Base-by-base conservation (phyloP, 768 basidiomycete genomes). In the Tulasnella sp. region DNA sequence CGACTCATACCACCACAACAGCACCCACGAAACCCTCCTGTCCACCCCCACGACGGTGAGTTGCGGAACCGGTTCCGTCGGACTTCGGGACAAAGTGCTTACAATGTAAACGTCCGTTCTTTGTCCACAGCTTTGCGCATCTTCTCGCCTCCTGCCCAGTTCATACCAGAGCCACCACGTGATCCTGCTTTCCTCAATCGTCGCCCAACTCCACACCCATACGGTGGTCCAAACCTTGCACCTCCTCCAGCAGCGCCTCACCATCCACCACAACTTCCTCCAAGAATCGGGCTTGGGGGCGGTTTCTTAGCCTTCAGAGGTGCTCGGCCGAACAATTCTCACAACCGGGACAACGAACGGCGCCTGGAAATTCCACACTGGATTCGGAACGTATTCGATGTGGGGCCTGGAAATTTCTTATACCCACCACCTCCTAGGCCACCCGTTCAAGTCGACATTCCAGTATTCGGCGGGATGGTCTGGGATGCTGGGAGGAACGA, bases 91-190 rank as follows among this genome's bases (percentile, higher is more conserved):
- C 15, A n/a, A 3, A 25, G 15, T 12, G 15, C 58, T 64, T 22
- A 29, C 58, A 7, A 4, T 19, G 14, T 8, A 8, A 1, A 8
- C 9, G 8, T 9, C 9, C 31, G 15, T 5, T 45, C 49, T 72
- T 22, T 72, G 29, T 40, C 42, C 19, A 17, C 17, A 45, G 71
- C 71, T 5, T 29, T 72, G 17, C 71, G 71, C 19, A 31, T 72
- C 37, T 72, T 72, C 71, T 72, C 71, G 9, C 71, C 71, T 34
- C 71, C 71, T 22, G 71, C 42, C 29, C 71, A 72, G 71, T 72
- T 72, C 71, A 64, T n/a, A 45, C 70, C 37, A 8, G 29, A 14
- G 2, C 71, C 58, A 5, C 58, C 58, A 64, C 58, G 58, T 40
- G 29, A 34, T 31, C 15, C n/a, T 40, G 22, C 36, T 1, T 25